Conservation (phyloP, 768 basidiomycete genomes). For the Suillus bovinus region DNA sequence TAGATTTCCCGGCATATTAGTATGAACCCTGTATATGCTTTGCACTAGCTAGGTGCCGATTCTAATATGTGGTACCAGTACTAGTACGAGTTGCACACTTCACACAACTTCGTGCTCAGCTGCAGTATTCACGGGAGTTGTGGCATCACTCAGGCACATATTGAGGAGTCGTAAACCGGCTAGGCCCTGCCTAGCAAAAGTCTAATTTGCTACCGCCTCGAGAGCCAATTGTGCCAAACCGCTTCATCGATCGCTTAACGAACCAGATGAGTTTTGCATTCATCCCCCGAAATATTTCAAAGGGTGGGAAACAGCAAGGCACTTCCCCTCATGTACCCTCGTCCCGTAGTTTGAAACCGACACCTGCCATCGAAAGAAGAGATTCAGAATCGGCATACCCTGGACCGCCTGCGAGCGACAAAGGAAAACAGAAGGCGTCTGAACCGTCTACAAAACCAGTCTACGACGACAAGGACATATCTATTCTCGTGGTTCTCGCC, state of each 20-base stretch:
- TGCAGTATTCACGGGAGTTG: too few species aligned
- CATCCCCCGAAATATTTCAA: constrained; percentile 48
- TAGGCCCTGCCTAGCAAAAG: too few species aligned
- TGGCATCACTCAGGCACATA: too few species aligned
- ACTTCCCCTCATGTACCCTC: constrained; percentile 16
- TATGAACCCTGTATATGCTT: too few species aligned
- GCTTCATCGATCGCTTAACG: neutral
- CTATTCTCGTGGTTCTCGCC: constrained; percentile 52
- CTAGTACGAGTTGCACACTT: too few species aligned
- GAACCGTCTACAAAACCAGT: constrained; percentile 21
- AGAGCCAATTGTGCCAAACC: neutral
- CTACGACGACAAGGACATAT: constrained; percentile 44
- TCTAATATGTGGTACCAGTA: too few species aligned
- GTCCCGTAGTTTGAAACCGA: constrained; percentile 9
- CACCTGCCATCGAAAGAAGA: constrained; percentile 10
- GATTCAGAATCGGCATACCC: constrained; percentile 8
- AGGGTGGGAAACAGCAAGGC: constrained; percentile 28
- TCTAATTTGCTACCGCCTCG: neutral
- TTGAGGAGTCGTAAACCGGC: too few species aligned
- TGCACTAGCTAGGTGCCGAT: too few species aligned
- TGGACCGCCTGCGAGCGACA: constrained; percentile 19
- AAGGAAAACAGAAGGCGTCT: constrained; percentile 25
- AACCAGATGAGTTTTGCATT: constrained; percentile 39
- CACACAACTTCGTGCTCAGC: too few species aligned
- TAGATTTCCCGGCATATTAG: too few species aligned